Evolutionary conservation across 768 basidiomycete species (phyloP).

Genomic region (Lactarius sanguifluus): DNA sequence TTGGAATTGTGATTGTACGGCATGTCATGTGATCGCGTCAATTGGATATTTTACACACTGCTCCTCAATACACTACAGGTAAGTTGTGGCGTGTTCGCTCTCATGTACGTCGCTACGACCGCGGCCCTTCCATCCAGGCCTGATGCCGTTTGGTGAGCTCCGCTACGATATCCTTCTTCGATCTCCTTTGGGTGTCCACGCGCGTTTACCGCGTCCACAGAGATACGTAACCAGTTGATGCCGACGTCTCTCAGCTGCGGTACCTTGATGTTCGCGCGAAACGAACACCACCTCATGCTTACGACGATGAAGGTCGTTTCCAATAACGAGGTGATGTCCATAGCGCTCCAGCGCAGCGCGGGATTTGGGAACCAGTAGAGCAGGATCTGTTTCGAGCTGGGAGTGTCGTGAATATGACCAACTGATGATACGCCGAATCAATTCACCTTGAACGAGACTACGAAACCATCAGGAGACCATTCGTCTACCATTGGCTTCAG

Average conservation of each 20-base stretch:
- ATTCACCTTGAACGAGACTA: constrained; percentile 93
- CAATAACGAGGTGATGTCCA: constrained; percentile 96
- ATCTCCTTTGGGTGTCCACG: constrained; percentile 64
- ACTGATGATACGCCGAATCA: not conserved
- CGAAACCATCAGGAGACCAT: constrained; percentile 88
- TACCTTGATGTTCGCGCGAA: constrained; percentile 43
- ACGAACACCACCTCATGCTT: constrained; percentile 95
- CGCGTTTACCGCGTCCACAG: constrained; percentile 37
- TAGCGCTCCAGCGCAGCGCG: constrained; percentile 85
- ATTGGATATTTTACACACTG: constrained; percentile 3
- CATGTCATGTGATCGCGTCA: constrained; percentile 3
- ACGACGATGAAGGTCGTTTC: constrained; percentile 88
- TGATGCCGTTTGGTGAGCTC: constrained; percentile 75
- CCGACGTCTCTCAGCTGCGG: constrained; percentile 39
- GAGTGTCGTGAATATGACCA: not conserved
- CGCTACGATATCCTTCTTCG: constrained; percentile 85
- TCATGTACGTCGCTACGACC: not conserved
- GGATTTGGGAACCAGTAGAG: constrained; percentile 87
- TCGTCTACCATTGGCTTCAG: constrained; percentile 90
- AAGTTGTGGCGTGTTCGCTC: not conserved
- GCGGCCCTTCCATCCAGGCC: constrained; percentile 54
- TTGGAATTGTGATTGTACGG: not conserved
- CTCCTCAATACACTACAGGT: not conserved
- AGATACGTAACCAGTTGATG: constrained; percentile 67
- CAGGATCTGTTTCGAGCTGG: constrained; percentile 89